These are phyloP conservation scores for Nymphaea thermarum DNA, from an alignment of 164 flowering plant species.

Conservation along the genomic window DNA sequence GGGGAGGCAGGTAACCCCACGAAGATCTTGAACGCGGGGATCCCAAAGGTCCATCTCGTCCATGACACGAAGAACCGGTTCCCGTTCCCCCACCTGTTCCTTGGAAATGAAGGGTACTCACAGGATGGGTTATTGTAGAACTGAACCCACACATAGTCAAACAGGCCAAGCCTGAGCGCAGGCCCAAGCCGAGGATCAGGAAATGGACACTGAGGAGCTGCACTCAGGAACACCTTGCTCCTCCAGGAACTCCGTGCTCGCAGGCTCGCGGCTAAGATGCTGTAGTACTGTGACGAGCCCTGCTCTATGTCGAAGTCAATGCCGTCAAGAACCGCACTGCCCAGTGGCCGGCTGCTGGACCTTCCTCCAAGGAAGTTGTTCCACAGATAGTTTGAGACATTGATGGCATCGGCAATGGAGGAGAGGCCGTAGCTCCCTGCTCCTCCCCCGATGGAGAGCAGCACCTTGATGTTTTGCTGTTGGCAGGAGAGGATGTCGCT, in stretches of 20 bases:
- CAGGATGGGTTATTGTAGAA: conserved; percentile 6
- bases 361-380: conserved; percentile 7
- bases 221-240: conserved; percentile 6
- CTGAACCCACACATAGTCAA: conserved; percentile 6
- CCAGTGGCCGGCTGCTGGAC: conserved; percentile 4
- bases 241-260: neutral
- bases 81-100: neutral
- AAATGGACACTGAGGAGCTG: conserved; percentile 8
- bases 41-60: conserved; percentile 4
- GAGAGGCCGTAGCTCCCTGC: conserved; percentile 2
- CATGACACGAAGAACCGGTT: neutral
- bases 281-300: neutral
- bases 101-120: neutral
- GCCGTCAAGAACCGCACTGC: conserved; percentile 5
- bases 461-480: neutral
- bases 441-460: conserved; percentile 3
- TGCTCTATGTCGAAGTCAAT: conserved; percentile 6
- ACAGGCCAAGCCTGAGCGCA: conserved; percentile 4
- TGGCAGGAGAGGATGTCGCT: conserved; percentile 8
- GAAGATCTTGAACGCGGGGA: conserved; percentile 5
- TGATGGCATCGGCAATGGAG: conserved; percentile 1
- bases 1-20: conserved; percentile 12
- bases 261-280: conserved; percentile 1
- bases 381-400: conserved; percentile 3
- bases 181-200: conserved; percentile 4